A percentile compares a stretch with the other conserved stretches of the same genome.
These are phyloP conservation scores for Pyrenula massariospora DNA, from an alignment of 495 filamentous ascomycete species.

Conservation along the genomic window DNA sequence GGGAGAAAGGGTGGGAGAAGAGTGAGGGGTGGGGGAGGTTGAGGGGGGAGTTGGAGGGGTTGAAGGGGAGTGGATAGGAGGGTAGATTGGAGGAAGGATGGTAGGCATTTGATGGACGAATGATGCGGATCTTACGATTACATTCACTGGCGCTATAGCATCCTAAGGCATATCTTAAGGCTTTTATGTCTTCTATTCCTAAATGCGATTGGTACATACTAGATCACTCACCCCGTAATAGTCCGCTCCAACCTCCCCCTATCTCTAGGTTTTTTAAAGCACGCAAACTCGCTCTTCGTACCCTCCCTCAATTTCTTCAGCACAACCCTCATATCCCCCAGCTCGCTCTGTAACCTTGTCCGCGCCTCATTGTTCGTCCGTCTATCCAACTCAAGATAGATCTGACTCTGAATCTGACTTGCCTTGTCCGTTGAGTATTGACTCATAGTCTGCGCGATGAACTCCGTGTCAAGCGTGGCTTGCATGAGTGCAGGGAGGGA, in stretches of 20 bases:
- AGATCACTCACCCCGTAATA: neutral
- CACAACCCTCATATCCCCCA: conserved; percentile 76
- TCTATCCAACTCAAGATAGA: conserved; percentile 79
- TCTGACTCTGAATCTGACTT: conserved; percentile 64
- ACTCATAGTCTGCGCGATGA: conserved; percentile 83
- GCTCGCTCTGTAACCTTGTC: conserved; percentile 64
- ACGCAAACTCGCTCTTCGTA: conserved; percentile 75
- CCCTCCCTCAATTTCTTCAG: conserved; percentile 75
- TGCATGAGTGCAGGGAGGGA: conserved; percentile 80
- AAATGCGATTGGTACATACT: too few species aligned
- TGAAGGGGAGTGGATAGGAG: neutral
- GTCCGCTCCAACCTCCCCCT: neutral
- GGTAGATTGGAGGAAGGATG: too few species aligned
- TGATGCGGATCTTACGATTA: too few species aligned
- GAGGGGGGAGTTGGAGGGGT: conserved; percentile 16
- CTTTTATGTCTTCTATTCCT: too few species aligned
- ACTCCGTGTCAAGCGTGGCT: conserved; percentile 93
- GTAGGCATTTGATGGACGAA: too few species aligned
- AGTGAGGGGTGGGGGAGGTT: conserved; percentile 58
- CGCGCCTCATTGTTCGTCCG: conserved; percentile 80
- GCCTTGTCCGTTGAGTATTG: conserved; percentile 81
- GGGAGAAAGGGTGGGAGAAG: conserved; percentile 70
- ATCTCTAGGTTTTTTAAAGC: conserved; percentile 46
- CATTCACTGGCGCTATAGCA: too few species aligned
- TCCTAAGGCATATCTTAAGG: too few species aligned